These are phyloP conservation scores for Hordeum marinum DNA, from an alignment of 176 grass and related monocot species.

Conservation along the genomic window DNA sequence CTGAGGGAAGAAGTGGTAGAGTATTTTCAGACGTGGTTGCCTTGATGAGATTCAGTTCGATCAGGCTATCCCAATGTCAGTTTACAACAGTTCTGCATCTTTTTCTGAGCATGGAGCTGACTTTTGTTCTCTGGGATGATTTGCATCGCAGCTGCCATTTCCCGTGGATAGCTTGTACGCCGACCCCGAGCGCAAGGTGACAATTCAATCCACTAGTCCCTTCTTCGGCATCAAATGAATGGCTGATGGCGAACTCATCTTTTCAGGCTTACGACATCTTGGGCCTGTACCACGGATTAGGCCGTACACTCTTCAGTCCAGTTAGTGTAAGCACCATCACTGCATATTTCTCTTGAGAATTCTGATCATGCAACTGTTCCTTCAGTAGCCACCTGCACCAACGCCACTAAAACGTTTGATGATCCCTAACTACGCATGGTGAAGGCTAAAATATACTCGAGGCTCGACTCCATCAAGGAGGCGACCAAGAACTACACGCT, in stretches of 20 bases:
- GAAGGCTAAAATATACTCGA: constrained; percentile 55
- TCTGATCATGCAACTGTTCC: not conserved
- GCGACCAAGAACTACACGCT: constrained; percentile 61
- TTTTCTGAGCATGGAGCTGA: not conserved
- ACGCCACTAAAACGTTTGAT: not conserved
- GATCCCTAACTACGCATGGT: not conserved
- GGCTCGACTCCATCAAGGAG: constrained; percentile 57
- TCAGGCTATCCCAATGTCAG: not conserved
- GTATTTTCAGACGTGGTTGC: not conserved
- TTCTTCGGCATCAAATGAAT: no score
- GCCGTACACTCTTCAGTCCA: constrained; percentile 64
- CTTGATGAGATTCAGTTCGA: not conserved
- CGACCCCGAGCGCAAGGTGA: constrained; percentile 85
- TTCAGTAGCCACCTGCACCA: not conserved
- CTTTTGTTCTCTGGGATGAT: not conserved
- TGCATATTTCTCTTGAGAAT: not conserved
- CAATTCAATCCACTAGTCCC: no score
- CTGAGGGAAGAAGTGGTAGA: not conserved
- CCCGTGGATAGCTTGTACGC: constrained; percentile 81
- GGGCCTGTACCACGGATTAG: constrained; percentile 70
- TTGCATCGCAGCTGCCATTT: constrained; percentile 59
- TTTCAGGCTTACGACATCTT: constrained; percentile 74
- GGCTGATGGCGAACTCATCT: not conserved
- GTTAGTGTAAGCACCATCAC: constrained; percentile 50
- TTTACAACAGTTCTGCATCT: not conserved